Evolutionary conservation across 805 yeast genomes (phyloP).

Genomic region (Ogataea trehalophila): DNA sequence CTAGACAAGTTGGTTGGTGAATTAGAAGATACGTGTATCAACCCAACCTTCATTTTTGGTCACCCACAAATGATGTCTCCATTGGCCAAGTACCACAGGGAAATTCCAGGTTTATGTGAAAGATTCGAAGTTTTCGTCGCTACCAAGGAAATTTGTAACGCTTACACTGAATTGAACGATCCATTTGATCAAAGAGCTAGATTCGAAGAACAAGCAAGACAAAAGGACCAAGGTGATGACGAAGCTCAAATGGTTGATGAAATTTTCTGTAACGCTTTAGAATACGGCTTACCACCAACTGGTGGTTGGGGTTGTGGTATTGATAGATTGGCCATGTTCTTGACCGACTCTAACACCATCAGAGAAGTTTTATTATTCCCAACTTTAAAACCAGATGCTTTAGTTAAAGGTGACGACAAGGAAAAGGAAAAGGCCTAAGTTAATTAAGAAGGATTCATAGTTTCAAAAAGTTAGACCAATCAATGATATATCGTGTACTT

Average conservation of each 20-base stretch:
- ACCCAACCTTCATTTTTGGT: slow-evolving; percentile 97
- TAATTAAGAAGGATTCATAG: no score
- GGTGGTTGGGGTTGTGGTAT: slow-evolving; percentile 99
- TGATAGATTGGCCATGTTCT: slow-evolving; percentile 96
- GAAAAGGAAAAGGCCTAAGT: slow-evolving; percentile 23
- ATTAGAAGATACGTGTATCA: slow-evolving; percentile 88
- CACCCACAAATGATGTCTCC: slow-evolving; percentile 99
- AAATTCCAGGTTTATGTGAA: slow-evolving; percentile 92
- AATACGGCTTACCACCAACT: slow-evolving; percentile 98
- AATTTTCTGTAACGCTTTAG: slow-evolving; percentile 94
- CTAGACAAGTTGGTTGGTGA: slow-evolving; percentile 97
- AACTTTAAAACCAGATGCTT: slow-evolving; percentile 90
- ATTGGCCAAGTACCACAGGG: slow-evolving; percentile 92
- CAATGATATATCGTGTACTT: neutral
- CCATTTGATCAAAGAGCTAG: slow-evolving; percentile 97
- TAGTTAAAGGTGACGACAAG: slow-evolving; percentile 28
- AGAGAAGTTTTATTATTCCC: slow-evolving; percentile 98
- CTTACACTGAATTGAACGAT: slow-evolving; percentile 98
- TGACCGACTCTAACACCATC: slow-evolving; percentile 92
- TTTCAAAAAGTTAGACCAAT: neutral
- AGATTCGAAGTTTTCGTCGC: slow-evolving; percentile 98
- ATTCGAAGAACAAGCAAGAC: slow-evolving; percentile 98
- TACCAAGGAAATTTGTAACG: slow-evolving; percentile 96
- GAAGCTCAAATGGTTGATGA: slow-evolving; percentile 97
- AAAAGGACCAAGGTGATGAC: slow-evolving; percentile 98